These are phyloP conservation scores for Sisymbrium altissimum DNA, from an alignment of 345 rosid genomes.

Conservation along the genomic window DNA sequence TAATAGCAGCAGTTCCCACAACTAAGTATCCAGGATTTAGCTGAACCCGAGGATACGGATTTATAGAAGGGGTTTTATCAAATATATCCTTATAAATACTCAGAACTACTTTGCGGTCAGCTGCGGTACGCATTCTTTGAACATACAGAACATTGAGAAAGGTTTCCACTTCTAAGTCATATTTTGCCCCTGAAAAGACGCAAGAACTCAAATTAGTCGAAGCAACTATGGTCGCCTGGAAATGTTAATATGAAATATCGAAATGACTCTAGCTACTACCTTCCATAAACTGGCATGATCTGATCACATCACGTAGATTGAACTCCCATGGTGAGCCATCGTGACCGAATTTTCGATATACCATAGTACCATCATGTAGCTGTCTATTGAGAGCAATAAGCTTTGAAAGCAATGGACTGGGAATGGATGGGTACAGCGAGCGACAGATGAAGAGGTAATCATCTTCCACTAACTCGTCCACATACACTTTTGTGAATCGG, in stretches of 20 bases:
- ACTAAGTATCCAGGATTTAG: slow-evolving; percentile 50
- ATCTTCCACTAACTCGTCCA: slow-evolving; percentile 82
- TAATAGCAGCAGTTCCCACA: slow-evolving; percentile 66
- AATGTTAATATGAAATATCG: neutral
- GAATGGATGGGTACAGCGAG: slow-evolving; percentile 73
- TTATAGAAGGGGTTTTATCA: slow-evolving; percentile 56
- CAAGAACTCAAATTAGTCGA: slow-evolving; percentile 14
- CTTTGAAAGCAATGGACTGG: slow-evolving; percentile 61
- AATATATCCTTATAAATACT: slow-evolving; percentile 68
- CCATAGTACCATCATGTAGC: slow-evolving; percentile 75
- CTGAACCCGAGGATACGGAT: slow-evolving; percentile 81
- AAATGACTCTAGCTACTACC: slow-evolving; percentile 41
- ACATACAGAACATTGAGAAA: slow-evolving; percentile 77
- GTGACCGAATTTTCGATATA: slow-evolving; percentile 65
- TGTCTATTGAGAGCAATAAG: slow-evolving; percentile 71
- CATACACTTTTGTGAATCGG: slow-evolving; percentile 92
- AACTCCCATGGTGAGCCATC: slow-evolving; percentile 99
- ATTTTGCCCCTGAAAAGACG: slow-evolving; percentile 45
- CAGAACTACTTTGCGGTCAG: slow-evolving; percentile 76
- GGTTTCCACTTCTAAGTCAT: slow-evolving; percentile 39
- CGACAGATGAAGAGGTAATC: slow-evolving; percentile 78
- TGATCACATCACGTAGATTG: slow-evolving; percentile 85
- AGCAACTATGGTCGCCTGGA: neutral
- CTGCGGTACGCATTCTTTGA: slow-evolving; percentile 90
- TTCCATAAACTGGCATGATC: slow-evolving; percentile 81